A percentile compares a stretch with the other conserved stretches of the same genome.
These are phyloP conservation scores for Skeletonema menzelii DNA, from an alignment of 108 stramenopile genomes.

Conservation along the genomic window DNA sequence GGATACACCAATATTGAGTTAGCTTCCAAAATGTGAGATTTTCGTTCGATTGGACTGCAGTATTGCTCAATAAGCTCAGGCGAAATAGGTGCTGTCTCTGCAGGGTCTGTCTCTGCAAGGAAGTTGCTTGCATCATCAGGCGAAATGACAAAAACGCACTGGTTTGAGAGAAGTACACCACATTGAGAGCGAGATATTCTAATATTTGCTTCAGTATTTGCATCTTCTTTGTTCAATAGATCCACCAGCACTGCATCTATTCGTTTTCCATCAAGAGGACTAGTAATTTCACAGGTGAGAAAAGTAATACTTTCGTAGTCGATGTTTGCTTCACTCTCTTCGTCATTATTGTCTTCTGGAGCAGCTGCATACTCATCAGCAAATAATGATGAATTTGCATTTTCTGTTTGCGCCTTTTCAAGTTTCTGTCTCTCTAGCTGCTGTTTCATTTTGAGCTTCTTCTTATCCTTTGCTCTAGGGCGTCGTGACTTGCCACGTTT, in stretches of 20 bases:
- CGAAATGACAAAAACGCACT: slow-evolving; percentile 35
- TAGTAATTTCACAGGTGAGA: slow-evolving; percentile 10
- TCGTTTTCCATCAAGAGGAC: slow-evolving; percentile 26
- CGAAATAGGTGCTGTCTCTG: slow-evolving; percentile 7
- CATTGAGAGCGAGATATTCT: slow-evolving; percentile 49
- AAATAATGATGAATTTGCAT: neutral
- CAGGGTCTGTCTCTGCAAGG: neutral
- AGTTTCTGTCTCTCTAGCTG: slow-evolving; percentile 27
- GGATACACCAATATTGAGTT: slow-evolving; percentile 44
- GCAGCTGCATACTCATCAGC: neutral
- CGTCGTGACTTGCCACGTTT: slow-evolving; percentile 1
- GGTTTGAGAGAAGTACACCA: slow-evolving; percentile 32
- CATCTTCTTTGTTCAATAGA: slow-evolving; percentile 30
- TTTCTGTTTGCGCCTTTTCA: slow-evolving; percentile 7
- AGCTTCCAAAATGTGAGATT: slow-evolving; percentile 33
- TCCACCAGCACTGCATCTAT: slow-evolving; percentile 44
- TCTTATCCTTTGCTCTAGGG: slow-evolving; percentile 18
- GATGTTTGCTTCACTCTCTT: slow-evolving; percentile 4
- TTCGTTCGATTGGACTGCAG: slow-evolving; percentile 25
- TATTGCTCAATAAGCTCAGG: slow-evolving; percentile 18
- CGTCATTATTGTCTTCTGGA: neutral
- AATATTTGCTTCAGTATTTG: slow-evolving; percentile 6
- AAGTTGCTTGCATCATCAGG: slow-evolving; percentile 28
- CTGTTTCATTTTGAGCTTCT: slow-evolving; percentile 28
- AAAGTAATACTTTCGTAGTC: slow-evolving; percentile 29